phyloP scores from a whole-genome alignment of 768 basidiomycete species.

The Naematelia aurantialba region DNA sequence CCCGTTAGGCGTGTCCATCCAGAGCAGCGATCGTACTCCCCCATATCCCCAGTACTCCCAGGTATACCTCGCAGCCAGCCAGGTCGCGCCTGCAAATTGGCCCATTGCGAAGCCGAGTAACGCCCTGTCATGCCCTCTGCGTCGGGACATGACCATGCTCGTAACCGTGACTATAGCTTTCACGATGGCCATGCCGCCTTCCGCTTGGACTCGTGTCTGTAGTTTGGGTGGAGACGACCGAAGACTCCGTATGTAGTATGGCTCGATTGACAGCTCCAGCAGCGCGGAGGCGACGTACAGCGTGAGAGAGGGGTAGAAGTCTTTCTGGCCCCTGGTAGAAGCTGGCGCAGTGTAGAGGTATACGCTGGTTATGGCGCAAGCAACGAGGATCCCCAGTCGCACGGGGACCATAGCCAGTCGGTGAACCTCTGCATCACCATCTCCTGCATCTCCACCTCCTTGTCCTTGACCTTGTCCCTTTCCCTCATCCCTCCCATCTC shows the following conservation, averaged over 20 bases:
- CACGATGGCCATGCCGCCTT: conserved; percentile 72
- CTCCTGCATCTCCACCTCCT: conserved; percentile 9
- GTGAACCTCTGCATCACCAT: neutral
- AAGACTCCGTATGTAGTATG: conserved; percentile 73
- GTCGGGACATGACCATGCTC: conserved; percentile 55
- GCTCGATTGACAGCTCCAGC: conserved; percentile 76
- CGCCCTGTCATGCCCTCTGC: conserved; percentile 51
- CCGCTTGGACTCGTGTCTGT: conserved; percentile 71
- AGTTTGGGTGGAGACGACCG: conserved; percentile 59
- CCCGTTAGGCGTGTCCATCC: neutral
- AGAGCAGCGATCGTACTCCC: neutral
- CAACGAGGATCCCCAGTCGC: conserved; percentile 64
- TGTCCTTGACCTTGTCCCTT: conserved; percentile 12
- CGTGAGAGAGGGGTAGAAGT: conserved; percentile 62
- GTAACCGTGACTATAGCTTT: conserved; percentile 72
- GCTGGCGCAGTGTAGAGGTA: conserved; percentile 60
- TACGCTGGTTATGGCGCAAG: conserved; percentile 56
- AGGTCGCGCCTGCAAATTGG: conserved; percentile 68
- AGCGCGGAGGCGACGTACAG: conserved; percentile 73
- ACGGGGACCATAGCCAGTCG: conserved; percentile 62
- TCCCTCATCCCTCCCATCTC: no score
- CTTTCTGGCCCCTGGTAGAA: conserved; percentile 61
- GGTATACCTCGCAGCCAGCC: conserved; percentile 61
- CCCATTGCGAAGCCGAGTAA: conserved; percentile 82
- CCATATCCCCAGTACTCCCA: conserved; percentile 35